phyloP scores from a whole-genome alignment of 805 yeast species.

The Huiozyma sinensis region DNA sequence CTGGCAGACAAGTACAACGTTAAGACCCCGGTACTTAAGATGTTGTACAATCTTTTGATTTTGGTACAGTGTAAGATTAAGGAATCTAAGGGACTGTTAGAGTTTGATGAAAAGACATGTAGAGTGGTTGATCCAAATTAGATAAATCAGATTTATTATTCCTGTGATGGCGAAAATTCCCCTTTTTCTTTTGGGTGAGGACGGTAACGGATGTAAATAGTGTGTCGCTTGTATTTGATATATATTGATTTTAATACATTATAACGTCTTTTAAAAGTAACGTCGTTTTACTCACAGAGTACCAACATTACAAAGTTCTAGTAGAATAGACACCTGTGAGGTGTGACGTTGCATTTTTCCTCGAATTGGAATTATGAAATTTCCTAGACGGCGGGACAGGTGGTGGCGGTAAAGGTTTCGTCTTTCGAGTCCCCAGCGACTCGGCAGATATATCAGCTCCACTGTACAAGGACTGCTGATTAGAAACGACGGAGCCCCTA shows the following conservation, averaged over 20 bases:
- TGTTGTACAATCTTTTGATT: slow-evolving; percentile 48
- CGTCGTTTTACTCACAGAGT: background rate
- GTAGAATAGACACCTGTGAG: slow-evolving; percentile 3
- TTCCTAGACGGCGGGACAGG: slow-evolving; percentile 31
- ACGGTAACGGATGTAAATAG: background rate
- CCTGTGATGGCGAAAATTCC: background rate
- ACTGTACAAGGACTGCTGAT: background rate
- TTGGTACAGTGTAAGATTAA: slow-evolving; percentile 52
- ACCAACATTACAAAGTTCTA: background rate
- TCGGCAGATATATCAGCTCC: slow-evolving; percentile 24
- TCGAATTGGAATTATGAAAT: background rate
- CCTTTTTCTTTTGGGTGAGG: background rate
- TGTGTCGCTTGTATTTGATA: background rate
- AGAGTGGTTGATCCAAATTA: slow-evolving; percentile 1
- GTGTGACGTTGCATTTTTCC: slow-evolving; percentile 1
- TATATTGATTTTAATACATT: background rate
- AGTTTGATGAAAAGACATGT: slow-evolving; percentile 10
- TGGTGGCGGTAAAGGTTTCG: slow-evolving; percentile 25
- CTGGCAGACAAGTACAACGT: slow-evolving; percentile 38
- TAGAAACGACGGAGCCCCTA: background rate
- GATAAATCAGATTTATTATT: background rate
- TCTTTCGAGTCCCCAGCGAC: slow-evolving; percentile 27
- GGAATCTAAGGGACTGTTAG: slow-evolving; percentile 41
- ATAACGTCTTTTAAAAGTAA: background rate
- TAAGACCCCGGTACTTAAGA: slow-evolving; percentile 46